Percentiles rank a stretch among this genome's conserved stretches.
phyloP scores from a whole-genome alignment of 2,329 filamentous ascomycete genomes.

The Ceratocystis alfenasii region DNA sequence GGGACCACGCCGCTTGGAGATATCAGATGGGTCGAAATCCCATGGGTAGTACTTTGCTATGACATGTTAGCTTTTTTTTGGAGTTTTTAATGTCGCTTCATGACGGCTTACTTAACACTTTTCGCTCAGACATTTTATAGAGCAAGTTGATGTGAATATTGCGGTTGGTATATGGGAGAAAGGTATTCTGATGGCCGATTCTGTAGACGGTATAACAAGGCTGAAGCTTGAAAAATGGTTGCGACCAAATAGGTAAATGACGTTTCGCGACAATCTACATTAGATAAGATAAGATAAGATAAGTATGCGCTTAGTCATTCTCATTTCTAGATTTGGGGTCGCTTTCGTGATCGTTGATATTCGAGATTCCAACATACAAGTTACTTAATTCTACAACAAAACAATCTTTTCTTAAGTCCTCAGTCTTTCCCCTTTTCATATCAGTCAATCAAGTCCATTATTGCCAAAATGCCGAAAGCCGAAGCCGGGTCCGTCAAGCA shows the following conservation, averaged over 20 bases:
- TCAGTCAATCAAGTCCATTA: neutral
- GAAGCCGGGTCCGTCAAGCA: slow-evolving; percentile 88
- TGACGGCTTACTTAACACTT: slow-evolving; percentile 48
- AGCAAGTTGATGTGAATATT: slow-evolving; percentile 1
- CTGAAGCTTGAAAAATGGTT: slow-evolving; percentile 7
- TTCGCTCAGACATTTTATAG: slow-evolving; percentile 67
- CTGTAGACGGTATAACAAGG: slow-evolving; percentile 1
- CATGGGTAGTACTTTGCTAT: slow-evolving; percentile 48
- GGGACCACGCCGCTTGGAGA: slow-evolving; percentile 56
- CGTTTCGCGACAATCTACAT: neutral
- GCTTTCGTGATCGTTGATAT: neutral
- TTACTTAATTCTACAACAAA: neutral
- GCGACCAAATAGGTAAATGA: slow-evolving; percentile 1
- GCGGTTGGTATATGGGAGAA: neutral
- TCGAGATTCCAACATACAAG: neutral
- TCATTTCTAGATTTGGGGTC: too few relatives aligned
- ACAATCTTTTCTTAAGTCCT: neutral
- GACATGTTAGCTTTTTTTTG: slow-evolving; percentile 22
- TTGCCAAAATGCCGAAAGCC: slow-evolving; percentile 68
- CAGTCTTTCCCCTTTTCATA: neutral
- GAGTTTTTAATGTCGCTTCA: neutral
- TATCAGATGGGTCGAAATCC: slow-evolving; percentile 82
- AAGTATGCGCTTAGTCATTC: slow-evolving; percentile 15
- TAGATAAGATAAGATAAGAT: slow-evolving; percentile 15
- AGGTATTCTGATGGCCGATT: neutral